Conservation (phyloP, 2,329 filamentous ascomycete genomes). For the Ampelomyces quisqualis region DNA sequence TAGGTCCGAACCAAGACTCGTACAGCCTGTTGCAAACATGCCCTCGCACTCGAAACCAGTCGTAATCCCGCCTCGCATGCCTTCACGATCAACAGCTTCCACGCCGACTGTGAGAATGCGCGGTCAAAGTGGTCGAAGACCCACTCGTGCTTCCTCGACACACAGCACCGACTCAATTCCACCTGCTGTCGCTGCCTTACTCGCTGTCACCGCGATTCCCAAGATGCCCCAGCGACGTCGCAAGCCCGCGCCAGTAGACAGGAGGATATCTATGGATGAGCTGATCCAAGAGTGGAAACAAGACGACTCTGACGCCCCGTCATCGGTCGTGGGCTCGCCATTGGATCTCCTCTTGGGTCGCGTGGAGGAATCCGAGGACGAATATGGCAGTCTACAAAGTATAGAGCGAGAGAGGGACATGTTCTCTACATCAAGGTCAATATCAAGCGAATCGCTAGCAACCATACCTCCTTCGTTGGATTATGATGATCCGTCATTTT, state of each 20-base stretch:
- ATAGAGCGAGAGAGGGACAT: slow-evolving; percentile 48
- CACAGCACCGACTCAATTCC: slow-evolving; percentile 52
- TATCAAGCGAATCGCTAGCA: slow-evolving; percentile 60
- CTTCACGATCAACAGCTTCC: slow-evolving; percentile 31
- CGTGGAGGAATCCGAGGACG: slow-evolving; percentile 49
- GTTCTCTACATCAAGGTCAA: slow-evolving; percentile 47
- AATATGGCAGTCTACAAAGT: slow-evolving; percentile 45
- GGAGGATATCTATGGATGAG: slow-evolving; percentile 57
- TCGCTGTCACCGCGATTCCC: slow-evolving; percentile 62
- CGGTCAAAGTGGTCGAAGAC: slow-evolving; percentile 33
- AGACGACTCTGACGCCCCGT: slow-evolving; percentile 45
- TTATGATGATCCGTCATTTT: slow-evolving; percentile 49
- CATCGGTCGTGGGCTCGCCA: slow-evolving; percentile 48
- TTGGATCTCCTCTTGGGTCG: slow-evolving; percentile 59
- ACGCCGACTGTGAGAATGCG: slow-evolving; percentile 35
- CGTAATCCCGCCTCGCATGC: slow-evolving; percentile 44
- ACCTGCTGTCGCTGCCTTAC: slow-evolving; percentile 58
- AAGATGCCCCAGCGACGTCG: slow-evolving; percentile 48
- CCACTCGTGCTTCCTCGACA: slow-evolving; percentile 27
- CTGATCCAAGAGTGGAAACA: slow-evolving; percentile 57
- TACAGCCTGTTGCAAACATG: slow-evolving; percentile 22
- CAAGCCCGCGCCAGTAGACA: slow-evolving; percentile 46
- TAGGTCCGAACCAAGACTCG: slow-evolving; percentile 8
- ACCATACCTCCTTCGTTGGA: slow-evolving; percentile 49
- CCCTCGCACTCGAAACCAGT: slow-evolving; percentile 45